A percentile compares a stretch with the other conserved stretches of the same genome.
phyloP scores from a whole-genome alignment of 345 rosid genomes.

The Brassica rapa region DNA sequence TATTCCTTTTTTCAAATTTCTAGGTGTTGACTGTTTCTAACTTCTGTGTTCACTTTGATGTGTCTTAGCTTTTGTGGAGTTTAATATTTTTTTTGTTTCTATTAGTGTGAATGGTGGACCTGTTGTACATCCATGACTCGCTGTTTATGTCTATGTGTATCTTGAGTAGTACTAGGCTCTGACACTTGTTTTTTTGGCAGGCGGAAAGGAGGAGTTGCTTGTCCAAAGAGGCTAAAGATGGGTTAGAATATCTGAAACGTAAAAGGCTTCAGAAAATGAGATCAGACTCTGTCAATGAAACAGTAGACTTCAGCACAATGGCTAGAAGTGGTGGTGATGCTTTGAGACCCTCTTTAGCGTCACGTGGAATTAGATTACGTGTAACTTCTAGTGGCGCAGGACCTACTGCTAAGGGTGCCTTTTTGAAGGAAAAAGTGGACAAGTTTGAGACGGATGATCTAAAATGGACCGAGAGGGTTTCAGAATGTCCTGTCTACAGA shows the following conservation, averaged over 20 bases:
- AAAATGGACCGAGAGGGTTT: conserved; percentile 86
- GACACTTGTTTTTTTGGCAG: conserved; percentile 48
- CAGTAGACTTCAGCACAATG: conserved; percentile 50
- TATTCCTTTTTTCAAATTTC: conserved; percentile 26
- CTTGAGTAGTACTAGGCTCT: conserved; percentile 21
- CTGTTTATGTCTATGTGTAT: background rate
- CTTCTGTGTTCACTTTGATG: conserved; percentile 34
- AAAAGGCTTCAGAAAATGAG: conserved; percentile 80
- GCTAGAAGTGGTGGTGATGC: conserved; percentile 91
- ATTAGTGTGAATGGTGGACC: conserved; percentile 37
- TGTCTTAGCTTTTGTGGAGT: conserved; percentile 22
- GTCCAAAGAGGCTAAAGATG: conserved; percentile 71
- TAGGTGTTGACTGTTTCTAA: conserved; percentile 41
- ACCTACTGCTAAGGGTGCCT: conserved; percentile 48
- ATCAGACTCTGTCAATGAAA: conserved; percentile 48
- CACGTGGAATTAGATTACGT: conserved; percentile 77
- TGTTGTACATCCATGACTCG: too few relatives aligned
- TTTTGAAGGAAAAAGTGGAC: conserved; percentile 66
- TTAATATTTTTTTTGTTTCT: conserved; percentile 30
- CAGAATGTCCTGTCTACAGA: conserved; percentile 89
- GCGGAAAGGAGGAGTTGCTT: conserved; percentile 90
- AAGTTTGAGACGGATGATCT: conserved; percentile 76
- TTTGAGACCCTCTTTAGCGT: conserved; percentile 59
- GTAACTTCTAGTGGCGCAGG: conserved; percentile 50
- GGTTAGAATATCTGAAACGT: conserved; percentile 77